Base-by-base conservation (phyloP, 768 basidiomycete species). In the Kwoniella newhampshirensis region DNA sequence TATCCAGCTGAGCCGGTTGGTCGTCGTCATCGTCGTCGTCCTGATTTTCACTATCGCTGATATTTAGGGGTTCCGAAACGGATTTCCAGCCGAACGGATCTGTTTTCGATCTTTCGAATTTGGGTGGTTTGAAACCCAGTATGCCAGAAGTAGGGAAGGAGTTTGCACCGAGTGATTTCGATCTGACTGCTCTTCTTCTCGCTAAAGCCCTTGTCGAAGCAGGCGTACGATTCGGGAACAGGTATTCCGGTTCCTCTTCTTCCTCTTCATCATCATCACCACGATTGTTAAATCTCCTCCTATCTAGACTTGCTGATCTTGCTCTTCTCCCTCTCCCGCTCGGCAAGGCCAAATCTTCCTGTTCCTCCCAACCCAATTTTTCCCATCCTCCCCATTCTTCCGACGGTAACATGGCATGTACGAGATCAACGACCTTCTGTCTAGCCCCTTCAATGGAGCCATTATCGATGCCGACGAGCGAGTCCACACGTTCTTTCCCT, bases 361-460 rank as follows among this genome's bases (percentile, higher is more conserved):
- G 62, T 21, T 74, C 75, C 52, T 73, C 72, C 75, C 75, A 76
- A 2, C 75, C 75, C 26, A 76, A 52, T 32, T 56, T 58, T 51
- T 76, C 73, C 75, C 75, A 76, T 26, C 75, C 75, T 46, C 64
- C 68, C 75, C 75, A 76, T 28, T 76, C 71, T 40, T 76, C 75
- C 0, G 69, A 70, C 3, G 75, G 75, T n/a, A 76, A 52, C 2
- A 73, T 37, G 3, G 66, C 57, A 49, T 71, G 66, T 1, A 76
- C 71, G 13, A 76, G 50, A 7, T 66, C 62, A 17, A 73, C 59
- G 13, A 76, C 64, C 20, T 64, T 60, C 51, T 63, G 36, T 30
- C 71, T 40, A 4, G 70, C 70, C 26, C 52, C 41, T 27, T 67
- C 57, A 3, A 72, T 59, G 6, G 64, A 48, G 3, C 55, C 54